Conservation (phyloP, 768 basidiomycete genomes). For the Xerocomus spinulosus region DNA sequence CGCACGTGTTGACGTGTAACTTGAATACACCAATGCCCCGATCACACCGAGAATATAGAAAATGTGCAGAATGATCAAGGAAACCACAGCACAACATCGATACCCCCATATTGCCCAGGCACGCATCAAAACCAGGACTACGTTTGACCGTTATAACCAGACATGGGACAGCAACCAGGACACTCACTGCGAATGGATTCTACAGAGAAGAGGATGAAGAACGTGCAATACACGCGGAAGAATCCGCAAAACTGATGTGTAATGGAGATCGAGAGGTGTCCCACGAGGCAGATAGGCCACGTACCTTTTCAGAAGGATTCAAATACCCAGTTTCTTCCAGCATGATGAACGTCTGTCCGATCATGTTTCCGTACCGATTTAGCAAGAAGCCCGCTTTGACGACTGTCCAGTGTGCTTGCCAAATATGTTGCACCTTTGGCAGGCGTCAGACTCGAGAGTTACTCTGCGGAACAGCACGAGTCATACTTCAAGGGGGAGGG, state of each 20-base stretch:
- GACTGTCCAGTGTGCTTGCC: conserved; percentile 3
- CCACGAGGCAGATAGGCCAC: background rate
- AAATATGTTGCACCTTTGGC: background rate
- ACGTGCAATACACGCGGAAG: background rate
- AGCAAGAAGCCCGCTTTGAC: conserved; percentile 7
- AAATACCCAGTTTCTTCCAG: conserved; percentile 12
- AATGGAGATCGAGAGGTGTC: background rate
- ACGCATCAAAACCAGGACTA: conserved; percentile 2
- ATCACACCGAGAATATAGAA: background rate
- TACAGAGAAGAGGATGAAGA: background rate
- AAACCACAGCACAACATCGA: background rate
- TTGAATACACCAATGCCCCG: background rate
- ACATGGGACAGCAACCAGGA: background rate
- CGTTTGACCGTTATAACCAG: background rate
- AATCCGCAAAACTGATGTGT: background rate
- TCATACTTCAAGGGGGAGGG: conserved; percentile 9
- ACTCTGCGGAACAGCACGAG: background rate
- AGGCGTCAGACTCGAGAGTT: background rate
- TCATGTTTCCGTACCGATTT: conserved; percentile 10
- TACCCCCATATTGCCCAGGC: conserved; percentile 3
- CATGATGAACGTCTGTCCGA: conserved; percentile 6
- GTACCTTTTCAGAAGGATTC: background rate
- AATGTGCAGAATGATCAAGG: background rate
- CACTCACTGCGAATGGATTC: conserved; percentile 3
- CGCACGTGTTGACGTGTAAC: background rate